These are phyloP conservation scores for Cadophora malorum DNA, from an alignment of 2,329 filamentous ascomycete genomes.

Conservation along the genomic window DNA sequence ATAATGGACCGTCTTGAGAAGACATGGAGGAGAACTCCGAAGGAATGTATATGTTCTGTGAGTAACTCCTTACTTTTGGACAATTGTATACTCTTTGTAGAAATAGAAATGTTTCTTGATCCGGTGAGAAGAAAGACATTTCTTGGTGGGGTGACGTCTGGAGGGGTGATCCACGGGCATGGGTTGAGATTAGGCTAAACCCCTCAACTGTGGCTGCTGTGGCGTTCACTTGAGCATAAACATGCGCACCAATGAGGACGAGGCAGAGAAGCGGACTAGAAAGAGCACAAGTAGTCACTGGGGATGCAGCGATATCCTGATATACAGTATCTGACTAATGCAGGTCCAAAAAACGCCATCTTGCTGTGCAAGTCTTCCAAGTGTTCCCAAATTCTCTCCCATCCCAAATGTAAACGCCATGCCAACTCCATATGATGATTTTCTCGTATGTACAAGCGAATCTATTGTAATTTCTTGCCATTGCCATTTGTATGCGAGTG, in stretches of 20 bases:
- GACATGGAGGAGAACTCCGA: constrained; percentile 44
- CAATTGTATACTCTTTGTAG: neutral
- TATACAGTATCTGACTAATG: constrained; percentile 33
- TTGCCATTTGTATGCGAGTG: constrained; percentile 47
- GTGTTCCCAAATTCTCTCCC: constrained; percentile 12
- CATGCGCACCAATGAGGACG: constrained; percentile 36
- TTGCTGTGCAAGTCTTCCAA: constrained; percentile 32
- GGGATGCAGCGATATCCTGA: constrained; percentile 28
- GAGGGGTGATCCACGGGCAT: constrained; percentile 17
- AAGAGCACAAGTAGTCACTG: neutral
- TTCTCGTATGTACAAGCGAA: constrained; percentile 29
- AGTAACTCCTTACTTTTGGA: neutral
- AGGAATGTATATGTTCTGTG: neutral
- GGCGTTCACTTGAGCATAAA: constrained; percentile 14
- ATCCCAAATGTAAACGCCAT: constrained; percentile 24
- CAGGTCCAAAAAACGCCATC: constrained; percentile 30
- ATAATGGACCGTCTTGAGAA: constrained; percentile 63
- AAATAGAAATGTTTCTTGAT: constrained; percentile 16
- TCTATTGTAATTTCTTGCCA: constrained; percentile 43
- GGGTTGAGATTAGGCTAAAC: constrained; percentile 25
- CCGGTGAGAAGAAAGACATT: constrained; percentile 14
- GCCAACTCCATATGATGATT: constrained; percentile 27
- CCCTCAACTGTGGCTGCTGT: constrained; percentile 21
- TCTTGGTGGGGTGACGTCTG: constrained; percentile 22
- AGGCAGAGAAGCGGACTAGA: constrained; percentile 9